These are phyloP conservation scores for Hylodesmum podocarpum DNA, from an alignment of 306 rosid genomes.

Conservation along the genomic window DNA sequence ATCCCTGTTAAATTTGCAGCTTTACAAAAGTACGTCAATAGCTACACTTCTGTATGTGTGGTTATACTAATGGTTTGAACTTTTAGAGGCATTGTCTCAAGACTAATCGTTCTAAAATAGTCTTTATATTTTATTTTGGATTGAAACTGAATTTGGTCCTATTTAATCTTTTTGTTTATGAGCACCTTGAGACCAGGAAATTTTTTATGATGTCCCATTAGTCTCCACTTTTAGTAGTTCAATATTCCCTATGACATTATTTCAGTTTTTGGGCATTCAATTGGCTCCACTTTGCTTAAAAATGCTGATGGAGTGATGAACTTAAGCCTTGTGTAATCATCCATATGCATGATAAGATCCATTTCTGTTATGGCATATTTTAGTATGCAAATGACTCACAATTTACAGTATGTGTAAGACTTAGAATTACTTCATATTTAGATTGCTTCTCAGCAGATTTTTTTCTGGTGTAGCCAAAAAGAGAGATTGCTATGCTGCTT, in stretches of 20 bases:
- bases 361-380: slow-evolving; percentile 12
- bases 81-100: not conserved
- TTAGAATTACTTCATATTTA: slow-evolving; percentile 10
- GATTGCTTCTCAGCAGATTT: not conserved
- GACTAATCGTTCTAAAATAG: not conserved
- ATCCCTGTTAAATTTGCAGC: slow-evolving; percentile 74
- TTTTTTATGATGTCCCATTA: slow-evolving; percentile 17
- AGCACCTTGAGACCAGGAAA: not conserved
- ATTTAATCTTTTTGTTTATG: not conserved
- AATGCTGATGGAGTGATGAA: not conserved
- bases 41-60: slow-evolving; percentile 22
- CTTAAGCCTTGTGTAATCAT: not conserved
- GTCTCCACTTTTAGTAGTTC: not conserved
- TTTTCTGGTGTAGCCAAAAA: not conserved
- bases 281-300: slow-evolving; percentile 2
- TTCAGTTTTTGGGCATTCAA: not conserved
- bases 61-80: slow-evolving; percentile 16
- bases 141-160: not conserved
- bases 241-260: not conserved
- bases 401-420: not conserved
- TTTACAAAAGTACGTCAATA: slow-evolving; percentile 73
- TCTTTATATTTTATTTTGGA: slow-evolving; percentile 6
- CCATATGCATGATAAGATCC: slow-evolving; percentile 3
- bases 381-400: not conserved
- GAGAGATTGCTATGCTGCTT: not conserved